These are phyloP conservation scores for Plasmodium billcollinsi DNA, from an alignment of 169 alveolate genomes.

Conservation along the genomic window DNA sequence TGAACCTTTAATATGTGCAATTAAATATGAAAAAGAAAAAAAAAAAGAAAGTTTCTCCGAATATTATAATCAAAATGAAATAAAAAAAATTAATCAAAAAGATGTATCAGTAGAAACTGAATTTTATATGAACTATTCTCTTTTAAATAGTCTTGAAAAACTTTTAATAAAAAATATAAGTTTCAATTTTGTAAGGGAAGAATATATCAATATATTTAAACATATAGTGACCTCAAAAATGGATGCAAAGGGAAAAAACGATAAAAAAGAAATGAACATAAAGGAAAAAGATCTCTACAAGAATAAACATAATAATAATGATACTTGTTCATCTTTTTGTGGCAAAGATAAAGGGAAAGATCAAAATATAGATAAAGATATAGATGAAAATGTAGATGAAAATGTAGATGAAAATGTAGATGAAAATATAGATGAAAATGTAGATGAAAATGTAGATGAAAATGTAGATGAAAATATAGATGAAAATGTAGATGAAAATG, in stretches of 20 bases:
- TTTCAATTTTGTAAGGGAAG: neutral
- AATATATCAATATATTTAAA: neutral
- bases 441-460: neutral
- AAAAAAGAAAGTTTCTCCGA: too few relatives aligned
- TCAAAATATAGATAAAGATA: too few relatives aligned
- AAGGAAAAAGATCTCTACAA: neutral
- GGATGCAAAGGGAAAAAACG: neutral
- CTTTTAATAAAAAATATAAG: neutral
- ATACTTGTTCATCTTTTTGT: neutral
- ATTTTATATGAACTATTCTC: neutral
- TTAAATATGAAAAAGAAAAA: too few relatives aligned
- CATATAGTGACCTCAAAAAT: neutral
- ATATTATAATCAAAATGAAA: neutral
- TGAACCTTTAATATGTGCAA: too few relatives aligned
- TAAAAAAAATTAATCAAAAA: neutral
- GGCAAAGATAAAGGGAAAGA: too few relatives aligned
- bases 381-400: neutral
- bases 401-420: neutral
- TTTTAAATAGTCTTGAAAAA: neutral
- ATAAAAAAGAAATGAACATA: neutral
- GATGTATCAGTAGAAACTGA: constrained; percentile 3
- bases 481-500: too few relatives aligned
- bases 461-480: neutral
- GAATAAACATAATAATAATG: neutral
- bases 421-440: neutral